Evolutionary conservation across 176 grass and related monocot genomes (phyloP).

Genomic region (Hyparrhenia diplandra): DNA sequence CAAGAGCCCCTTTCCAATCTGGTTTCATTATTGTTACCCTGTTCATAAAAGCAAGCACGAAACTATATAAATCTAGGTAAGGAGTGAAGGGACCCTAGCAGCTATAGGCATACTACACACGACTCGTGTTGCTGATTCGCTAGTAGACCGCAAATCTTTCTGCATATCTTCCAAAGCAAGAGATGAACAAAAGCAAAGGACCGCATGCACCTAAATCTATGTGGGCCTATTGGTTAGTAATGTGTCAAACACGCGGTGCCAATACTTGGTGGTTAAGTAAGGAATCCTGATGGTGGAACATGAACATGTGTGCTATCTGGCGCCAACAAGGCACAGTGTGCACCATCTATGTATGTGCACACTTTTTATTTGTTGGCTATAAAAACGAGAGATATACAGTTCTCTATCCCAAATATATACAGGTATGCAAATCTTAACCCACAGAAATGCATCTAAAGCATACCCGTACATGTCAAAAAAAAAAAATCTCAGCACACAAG

Average conservation of each 20-base stretch:
- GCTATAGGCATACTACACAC: background rate
- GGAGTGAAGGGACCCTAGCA: background rate
- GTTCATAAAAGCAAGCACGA: background rate
- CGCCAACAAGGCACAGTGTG: background rate
- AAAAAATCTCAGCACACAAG: too few species aligned
- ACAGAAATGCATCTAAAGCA: too few species aligned
- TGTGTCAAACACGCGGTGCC: background rate
- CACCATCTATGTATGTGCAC: background rate
- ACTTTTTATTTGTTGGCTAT: too few species aligned
- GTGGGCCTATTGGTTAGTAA: background rate
- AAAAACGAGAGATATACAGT: too few species aligned
- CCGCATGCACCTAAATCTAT: background rate
- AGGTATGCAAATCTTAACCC: too few species aligned
- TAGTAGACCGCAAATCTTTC: conserved; percentile 17
- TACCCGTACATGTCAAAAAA: too few species aligned
- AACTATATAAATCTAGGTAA: background rate
- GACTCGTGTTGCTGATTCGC: background rate
- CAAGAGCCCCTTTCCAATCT: background rate
- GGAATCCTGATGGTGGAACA: conserved; percentile 19
- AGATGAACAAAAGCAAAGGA: conserved; percentile 19
- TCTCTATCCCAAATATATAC: too few species aligned
- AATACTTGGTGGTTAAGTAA: conserved; percentile 39
- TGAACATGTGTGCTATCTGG: conserved; percentile 7
- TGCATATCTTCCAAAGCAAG: conserved; percentile 12
- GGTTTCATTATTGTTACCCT: background rate